Percentiles rank a stretch among this genome's conserved stretches.
Evolutionary conservation across 768 basidiomycete species (phyloP).

Genomic region (Lentinula sp.): DNA sequence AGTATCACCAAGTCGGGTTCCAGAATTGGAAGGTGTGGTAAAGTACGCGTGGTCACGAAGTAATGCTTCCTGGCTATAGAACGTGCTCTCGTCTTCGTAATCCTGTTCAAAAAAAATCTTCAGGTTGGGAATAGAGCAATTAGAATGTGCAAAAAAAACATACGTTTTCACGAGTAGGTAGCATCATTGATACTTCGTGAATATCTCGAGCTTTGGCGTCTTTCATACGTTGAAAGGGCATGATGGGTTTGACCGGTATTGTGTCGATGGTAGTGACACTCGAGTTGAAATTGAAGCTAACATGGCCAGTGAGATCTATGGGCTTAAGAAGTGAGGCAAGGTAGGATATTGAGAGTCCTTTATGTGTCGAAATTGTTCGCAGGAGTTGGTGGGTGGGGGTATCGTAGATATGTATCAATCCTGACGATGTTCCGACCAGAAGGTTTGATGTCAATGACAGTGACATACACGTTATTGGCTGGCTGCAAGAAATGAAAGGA

Average conservation of each 20-base stretch:
- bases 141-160: not conserved
- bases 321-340: conserved; percentile 81
- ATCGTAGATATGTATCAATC: conserved; percentile 77
- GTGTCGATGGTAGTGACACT: conserved; percentile 41
- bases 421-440: conserved; percentile 72
- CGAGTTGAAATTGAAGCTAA: conserved; percentile 41
- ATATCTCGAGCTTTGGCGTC: conserved; percentile 61
- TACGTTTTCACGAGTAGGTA: conserved; percentile 44
- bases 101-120: conserved; percentile 9
- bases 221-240: conserved; percentile 67
- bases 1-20: conserved; percentile 24
- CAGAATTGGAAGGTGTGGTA: conserved; percentile 35
- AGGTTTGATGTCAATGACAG: conserved; percentile 79
- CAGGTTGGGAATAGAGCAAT: not conserved
- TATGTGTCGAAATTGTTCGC: conserved; percentile 72
- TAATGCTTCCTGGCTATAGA: conserved; percentile 50
- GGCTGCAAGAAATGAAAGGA: conserved; percentile 22
- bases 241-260: conserved; percentile 60
- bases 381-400: conserved; percentile 87
- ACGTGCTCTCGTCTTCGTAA: conserved; percentile 23
- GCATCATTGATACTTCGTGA: conserved; percentile 64
- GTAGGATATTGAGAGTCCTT: conserved; percentile 63
- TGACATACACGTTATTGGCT: conserved; percentile 65
- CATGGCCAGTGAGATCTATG: conserved; percentile 78
- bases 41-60: conserved; percentile 65